These are phyloP conservation scores for Steccherinum ochraceum DNA, from an alignment of 768 basidiomycete species.

Conservation along the genomic window DNA sequence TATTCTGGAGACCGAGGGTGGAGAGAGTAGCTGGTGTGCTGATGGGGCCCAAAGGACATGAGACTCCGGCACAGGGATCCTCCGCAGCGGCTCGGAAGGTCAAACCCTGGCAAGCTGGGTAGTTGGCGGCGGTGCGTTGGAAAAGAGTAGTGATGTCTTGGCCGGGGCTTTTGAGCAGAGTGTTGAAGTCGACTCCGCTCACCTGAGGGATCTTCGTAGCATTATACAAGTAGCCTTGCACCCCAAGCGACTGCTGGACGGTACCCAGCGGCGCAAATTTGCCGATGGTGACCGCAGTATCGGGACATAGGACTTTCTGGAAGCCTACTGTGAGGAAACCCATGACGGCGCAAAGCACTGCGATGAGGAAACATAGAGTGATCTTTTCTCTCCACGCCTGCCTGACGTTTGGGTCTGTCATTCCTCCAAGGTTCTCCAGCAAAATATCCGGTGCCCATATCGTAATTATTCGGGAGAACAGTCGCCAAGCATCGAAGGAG, in stretches of 20 bases:
- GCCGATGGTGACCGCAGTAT: slow-evolving; percentile 35
- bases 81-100: slow-evolving; percentile 67
- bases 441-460: slow-evolving; percentile 88
- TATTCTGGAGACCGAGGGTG: slow-evolving; percentile 59
- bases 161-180: slow-evolving; percentile 55
- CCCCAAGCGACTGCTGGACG: slow-evolving; percentile 56
- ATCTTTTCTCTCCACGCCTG: slow-evolving; percentile 99
- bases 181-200: slow-evolving; percentile 48
- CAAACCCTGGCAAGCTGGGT: slow-evolving; percentile 55
- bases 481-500: slow-evolving; percentile 63
- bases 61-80: slow-evolving; percentile 54
- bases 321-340: slow-evolving; percentile 95
- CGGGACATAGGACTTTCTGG: slow-evolving; percentile 87
- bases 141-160: slow-evolving; percentile 91
- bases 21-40: slow-evolving; percentile 50
- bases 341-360: slow-evolving; percentile 67
- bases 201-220: slow-evolving; percentile 46
- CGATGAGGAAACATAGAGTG: slow-evolving; percentile 82
- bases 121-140: slow-evolving; percentile 60
- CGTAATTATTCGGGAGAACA: slow-evolving; percentile 73
- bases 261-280: slow-evolving; percentile 46
- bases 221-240: slow-evolving; percentile 77
- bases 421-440: slow-evolving; percentile 66
- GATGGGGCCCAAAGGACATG: slow-evolving; percentile 65
- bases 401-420: slow-evolving; percentile 68